Evolutionary conservation across 306 rosid genomes (phyloP), one percentile per base, ranked within the genome.

Genomic region (Inga oerstediana): DNA sequence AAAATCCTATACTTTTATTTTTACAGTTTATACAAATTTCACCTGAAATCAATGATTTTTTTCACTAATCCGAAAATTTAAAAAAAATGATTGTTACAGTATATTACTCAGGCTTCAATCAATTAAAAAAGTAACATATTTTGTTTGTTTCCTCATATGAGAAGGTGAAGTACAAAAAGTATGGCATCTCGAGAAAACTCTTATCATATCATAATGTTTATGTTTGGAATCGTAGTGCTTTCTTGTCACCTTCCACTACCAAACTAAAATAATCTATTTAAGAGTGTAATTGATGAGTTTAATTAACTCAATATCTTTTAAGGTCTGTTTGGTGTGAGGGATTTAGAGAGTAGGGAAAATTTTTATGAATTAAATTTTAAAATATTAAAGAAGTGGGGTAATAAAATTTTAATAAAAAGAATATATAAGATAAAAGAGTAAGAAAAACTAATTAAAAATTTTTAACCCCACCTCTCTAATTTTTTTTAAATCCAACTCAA

Each of bases 121-220:
- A 20, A 56, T 17, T 17, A 20, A 59, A 58, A 58, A 19, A n/a
- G 27, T 74, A 74, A 76, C 70, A 62, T 51, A 32, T 77, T 78
- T 82, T 75, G 35, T 67, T 85, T 77, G 39, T 70, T 83, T 85
- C 74, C 72, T 54, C 76, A 65, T 44, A 82, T 41, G 35, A 75
- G 48, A 84, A 5, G 58, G 34, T 27, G 74, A 41, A 72, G 72
- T 73, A 76, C 65, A 76, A 75, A 79, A 77, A 78, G 81, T 70
- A 37, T 72, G 88, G 86, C 80, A 87, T 87, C 85, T 82, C 62
- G 20, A 70, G 78, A 66, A 81, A 83, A 87, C 67, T 56, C 61
- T 54, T 85, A 3, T 58, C 11, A 4, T 56, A 56, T 58, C 11
- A 4, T 56, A 56, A 56, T 56, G 64, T 7, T n/a, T 8, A 22